Evolutionary conservation across 192 early-diverging fungal species (phyloP).

Genomic region (Coemansia sp.): DNA sequence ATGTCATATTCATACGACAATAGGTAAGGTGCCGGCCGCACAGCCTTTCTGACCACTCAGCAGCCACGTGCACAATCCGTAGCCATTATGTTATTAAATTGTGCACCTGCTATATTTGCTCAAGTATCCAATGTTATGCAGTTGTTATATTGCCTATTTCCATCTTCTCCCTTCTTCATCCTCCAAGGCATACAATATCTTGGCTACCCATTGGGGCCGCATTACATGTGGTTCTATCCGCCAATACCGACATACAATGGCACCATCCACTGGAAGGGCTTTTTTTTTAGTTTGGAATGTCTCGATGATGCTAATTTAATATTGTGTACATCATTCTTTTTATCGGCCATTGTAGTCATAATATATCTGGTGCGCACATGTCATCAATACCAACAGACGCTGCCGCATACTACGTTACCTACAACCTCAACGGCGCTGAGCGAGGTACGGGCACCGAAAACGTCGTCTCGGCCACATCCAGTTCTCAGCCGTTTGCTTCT

Average conservation of each 20-base stretch:
- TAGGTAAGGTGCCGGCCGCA: constrained; percentile 27
- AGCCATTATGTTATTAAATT: background rate
- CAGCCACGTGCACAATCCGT: constrained; percentile 1
- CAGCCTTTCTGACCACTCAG: background rate
- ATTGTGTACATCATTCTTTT: too few species aligned
- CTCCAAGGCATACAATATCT: background rate
- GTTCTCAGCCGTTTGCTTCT: constrained; percentile 19
- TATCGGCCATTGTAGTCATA: constrained; percentile 29
- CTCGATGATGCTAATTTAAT: background rate
- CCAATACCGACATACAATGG: background rate
- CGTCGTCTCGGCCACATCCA: constrained; percentile 11
- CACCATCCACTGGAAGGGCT: background rate
- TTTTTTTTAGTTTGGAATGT: too few species aligned
- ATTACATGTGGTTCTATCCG: background rate
- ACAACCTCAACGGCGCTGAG: constrained; percentile 26
- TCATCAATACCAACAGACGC: constrained; percentile 40
- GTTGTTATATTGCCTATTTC: constrained; percentile 1
- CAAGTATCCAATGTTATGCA: background rate
- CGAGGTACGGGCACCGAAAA: constrained; percentile 28
- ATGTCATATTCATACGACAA: constrained; percentile 52
- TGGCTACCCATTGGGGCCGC: background rate
- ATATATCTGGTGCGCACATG: constrained; percentile 42
- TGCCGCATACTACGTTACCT: constrained; percentile 39
- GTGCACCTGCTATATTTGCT: background rate
- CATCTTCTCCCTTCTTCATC: background rate